A percentile compares a stretch with the other conserved stretches of the same genome.
Evolutionary conservation across 1,139 yeast species (phyloP).

Genomic region (Taiozyma sp.): DNA sequence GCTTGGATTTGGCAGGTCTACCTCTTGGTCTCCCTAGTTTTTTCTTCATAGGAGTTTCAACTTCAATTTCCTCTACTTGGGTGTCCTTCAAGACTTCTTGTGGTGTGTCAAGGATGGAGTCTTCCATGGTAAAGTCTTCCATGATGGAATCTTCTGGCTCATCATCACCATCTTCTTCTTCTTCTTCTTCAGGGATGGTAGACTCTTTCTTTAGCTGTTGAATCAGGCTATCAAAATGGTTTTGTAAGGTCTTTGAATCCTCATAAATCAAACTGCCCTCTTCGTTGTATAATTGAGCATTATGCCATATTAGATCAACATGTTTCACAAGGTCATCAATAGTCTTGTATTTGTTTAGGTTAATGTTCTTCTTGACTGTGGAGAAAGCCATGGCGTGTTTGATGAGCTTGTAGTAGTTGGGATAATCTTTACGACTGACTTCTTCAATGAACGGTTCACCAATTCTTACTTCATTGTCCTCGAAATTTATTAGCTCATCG

Average conservation of each 20-base stretch:
- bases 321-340: conserved; percentile 42
- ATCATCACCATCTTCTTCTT: conserved; percentile 3
- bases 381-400: conserved; percentile 70
- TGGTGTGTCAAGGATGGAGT: background rate
- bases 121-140: too few species aligned
- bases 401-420: conserved; percentile 67
- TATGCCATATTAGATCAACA: conserved; percentile 69
- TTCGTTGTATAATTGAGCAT: conserved; percentile 81
- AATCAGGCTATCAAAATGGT: conserved; percentile 25
- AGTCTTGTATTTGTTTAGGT: conserved; percentile 26
- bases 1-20: conserved; percentile 18
- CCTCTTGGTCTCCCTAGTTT: conserved; percentile 15
- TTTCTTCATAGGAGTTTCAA: conserved; percentile 14
- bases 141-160: conserved; percentile 12
- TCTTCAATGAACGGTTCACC: conserved; percentile 51
- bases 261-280: conserved; percentile 79
- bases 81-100: conserved; percentile 12
- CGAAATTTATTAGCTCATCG: conserved; percentile 15
- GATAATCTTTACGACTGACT: conserved; percentile 52
- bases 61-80: conserved; percentile 19
- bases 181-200: conserved; percentile 2
- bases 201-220: conserved; percentile 21
- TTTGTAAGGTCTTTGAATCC: conserved; percentile 69
- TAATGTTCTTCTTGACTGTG: conserved; percentile 46
- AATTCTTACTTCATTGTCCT: conserved; percentile 19